Base-by-base conservation (phyloP, 306 rosid species). In the Medicago lupulina region DNA sequence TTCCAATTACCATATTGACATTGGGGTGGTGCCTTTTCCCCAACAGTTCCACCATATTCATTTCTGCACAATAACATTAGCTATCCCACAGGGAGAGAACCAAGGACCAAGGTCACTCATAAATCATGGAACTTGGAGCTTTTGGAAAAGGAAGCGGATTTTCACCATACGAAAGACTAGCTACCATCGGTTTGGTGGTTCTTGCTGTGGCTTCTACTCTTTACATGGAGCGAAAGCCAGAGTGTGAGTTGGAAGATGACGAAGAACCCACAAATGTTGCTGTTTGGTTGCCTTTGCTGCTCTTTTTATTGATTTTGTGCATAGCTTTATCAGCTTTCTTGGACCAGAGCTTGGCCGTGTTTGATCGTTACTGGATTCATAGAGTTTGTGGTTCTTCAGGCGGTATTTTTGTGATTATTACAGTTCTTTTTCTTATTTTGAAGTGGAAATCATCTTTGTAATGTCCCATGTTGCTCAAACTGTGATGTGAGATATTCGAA, bases 151-250 rank as follows among this genome's bases (percentile, higher is more conserved):
- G 76, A 58, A 83, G 87, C 72, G 78, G 78, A 83, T 76, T 79
- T 84, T 86, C 96, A 39, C 86, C 93, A 16, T 90, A 68, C 58
- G 88, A 89, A 75, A 87, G 86, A 77, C 46, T 87, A 64, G 86
- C 82, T 73, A 92, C 87, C 4, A 82, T 89, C 46, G 84, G 85
- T 11, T 81, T 92, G 85, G 81, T 77, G 55, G 57, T 90, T 76
- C 86, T 95, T 15, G 97, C 96, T 4, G 93, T 92, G 81, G 74
- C 90, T 67, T 95, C 99, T 36, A 97, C 97, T 51, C 91, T 95
- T 65, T 95, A 84, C 25, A 89, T 92, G 41, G 92, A 88, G 67
- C 82, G 86, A 36, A 82, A 79, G 61, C n/a, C 87, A 13, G 87
- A 34, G 69, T 18, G 61, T 44, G 68, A 88, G 2, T 67, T 76